Evolutionary conservation across 371 early-diverging fungal genomes (phyloP).

Genomic region (Mucor lusitanicus): DNA sequence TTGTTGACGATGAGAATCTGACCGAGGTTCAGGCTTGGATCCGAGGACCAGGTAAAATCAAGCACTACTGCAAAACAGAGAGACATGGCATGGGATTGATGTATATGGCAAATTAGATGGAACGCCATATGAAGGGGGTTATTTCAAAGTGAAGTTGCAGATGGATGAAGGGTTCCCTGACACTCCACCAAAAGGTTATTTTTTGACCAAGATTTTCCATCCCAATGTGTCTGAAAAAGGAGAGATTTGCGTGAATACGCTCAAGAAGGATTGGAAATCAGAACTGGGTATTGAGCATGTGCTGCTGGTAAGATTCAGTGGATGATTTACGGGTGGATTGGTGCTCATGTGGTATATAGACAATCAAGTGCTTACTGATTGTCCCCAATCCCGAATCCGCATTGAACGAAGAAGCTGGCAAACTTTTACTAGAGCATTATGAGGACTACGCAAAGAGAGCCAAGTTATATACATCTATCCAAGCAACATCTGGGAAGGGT

Average conservation of each 20-base stretch:
- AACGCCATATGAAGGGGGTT: slow-evolving; percentile 82
- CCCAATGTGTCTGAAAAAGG: slow-evolving; percentile 88
- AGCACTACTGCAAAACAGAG: not conserved
- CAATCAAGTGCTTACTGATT: slow-evolving; percentile 88
- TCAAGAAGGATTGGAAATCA: slow-evolving; percentile 92
- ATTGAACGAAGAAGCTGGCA: slow-evolving; percentile 91
- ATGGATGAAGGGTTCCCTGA: slow-evolving; percentile 71
- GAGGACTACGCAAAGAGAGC: slow-evolving; percentile 82
- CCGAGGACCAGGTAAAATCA: slow-evolving; percentile 75
- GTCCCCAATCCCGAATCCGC: slow-evolving; percentile 94
- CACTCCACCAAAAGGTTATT: slow-evolving; percentile 78
- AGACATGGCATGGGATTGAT: no score
- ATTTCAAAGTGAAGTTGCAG: slow-evolving; percentile 65
- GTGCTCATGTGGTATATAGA: slow-evolving; percentile 39
- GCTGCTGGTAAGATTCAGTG: slow-evolving; percentile 60
- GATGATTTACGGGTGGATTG: not conserved
- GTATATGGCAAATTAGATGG: slow-evolving; percentile 35
- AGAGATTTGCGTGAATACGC: slow-evolving; percentile 91
- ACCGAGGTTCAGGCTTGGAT: slow-evolving; percentile 84
- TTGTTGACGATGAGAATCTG: slow-evolving; percentile 69
- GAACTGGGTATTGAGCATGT: slow-evolving; percentile 81
- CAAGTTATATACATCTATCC: slow-evolving; percentile 73
- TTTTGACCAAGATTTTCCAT: slow-evolving; percentile 91
- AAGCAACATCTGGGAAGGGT: slow-evolving; percentile 57
- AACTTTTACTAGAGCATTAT: slow-evolving; percentile 83